Base-by-base conservation (phyloP, 371 early-diverging fungal species). In the Rhizopus delemar region DNA sequence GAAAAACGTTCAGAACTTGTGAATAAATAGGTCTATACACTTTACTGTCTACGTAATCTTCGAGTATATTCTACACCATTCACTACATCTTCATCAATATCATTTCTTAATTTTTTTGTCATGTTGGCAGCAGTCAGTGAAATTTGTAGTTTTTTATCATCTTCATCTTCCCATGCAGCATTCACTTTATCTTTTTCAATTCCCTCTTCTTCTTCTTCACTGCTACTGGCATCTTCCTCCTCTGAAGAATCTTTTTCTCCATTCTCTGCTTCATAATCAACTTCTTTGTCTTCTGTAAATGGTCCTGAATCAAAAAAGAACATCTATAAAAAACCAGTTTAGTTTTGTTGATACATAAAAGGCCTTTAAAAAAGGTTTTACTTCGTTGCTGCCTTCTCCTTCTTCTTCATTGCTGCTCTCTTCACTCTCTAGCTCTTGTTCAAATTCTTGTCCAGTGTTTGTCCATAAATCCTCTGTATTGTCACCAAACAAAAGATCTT, bases 161-260 rank as follows among this genome's bases (percentile, higher is more conserved):
- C 92, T 4, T 87, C 86, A 60, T 93, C 93, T 28, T 74, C 74
- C 91, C 93, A 92, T n/a, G 88, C 90, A 13, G 89, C 73, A 50
- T 69, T 61, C 69, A 64, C 74, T 54, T 49, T 65, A 66, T 55
- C 61, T 28, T 63, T 53, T 3, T 55, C 55, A 2, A 54, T 50
- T 0, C 51, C 49, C 11, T 64, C 63, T 46, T 60, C 62, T 0
- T 62, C 61, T 8, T 61, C 63, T 41, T 74, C 66, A 13, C 60
- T 54, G 3, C 69, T 53, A 1, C 60, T 64, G 9, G 70, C 70
- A 35, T 63, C 51, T 11, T 66, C 66, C 3, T 60, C 55, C 3
- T 48, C 31, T 2, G 13, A 69, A 2, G 57, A 63, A 39, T 56
- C 69, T 1, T 41, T 41, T 16, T 54, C 39, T 36, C 50, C 39